These are phyloP conservation scores for Lactifluus piperatus DNA, from an alignment of 768 basidiomycete genomes.

Conservation along the genomic window DNA sequence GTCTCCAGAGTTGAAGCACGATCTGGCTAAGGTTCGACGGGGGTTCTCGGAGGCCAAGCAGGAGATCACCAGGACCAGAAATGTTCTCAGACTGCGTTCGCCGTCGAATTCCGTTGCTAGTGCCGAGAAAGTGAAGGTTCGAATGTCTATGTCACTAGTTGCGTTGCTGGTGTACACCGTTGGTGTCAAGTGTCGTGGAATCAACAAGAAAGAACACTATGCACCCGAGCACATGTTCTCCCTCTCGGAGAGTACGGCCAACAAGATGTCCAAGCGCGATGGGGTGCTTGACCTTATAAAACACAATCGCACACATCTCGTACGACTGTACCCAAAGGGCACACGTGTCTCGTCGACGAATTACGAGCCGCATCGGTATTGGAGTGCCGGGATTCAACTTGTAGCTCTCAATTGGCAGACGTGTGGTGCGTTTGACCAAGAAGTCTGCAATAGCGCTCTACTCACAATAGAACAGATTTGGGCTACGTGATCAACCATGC, in stretches of 20 bases:
- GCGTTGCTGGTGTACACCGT: conserved; percentile 86
- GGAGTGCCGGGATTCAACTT: conserved; percentile 82
- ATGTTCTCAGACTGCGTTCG: conserved; percentile 27
- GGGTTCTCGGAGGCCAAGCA: conserved; percentile 29
- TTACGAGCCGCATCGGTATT: conserved; percentile 81
- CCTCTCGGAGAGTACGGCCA: conserved; percentile 75
- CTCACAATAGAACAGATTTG: conserved; percentile 45
- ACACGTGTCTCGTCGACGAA: conserved; percentile 76
- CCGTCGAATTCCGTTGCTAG: conserved; percentile 6
- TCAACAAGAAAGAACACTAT: conserved; percentile 81
- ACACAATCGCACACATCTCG: conserved; percentile 77
- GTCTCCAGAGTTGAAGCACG: conserved; percentile 13
- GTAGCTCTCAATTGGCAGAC: conserved; percentile 99
- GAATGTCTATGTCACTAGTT: conserved; percentile 69
- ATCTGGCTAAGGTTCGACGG: conserved; percentile 21
- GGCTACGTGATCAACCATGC: conserved; percentile 91
- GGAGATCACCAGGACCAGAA: conserved; percentile 33
- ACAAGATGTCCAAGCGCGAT: conserved; percentile 61
- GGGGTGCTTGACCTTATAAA: conserved; percentile 63
- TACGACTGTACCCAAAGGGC: conserved; percentile 83
- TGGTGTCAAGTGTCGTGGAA: conserved; percentile 88
- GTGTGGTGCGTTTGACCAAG: conserved; percentile 48
- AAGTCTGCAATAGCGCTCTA: not conserved
- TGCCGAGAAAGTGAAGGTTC: conserved; percentile 34
- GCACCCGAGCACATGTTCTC: conserved; percentile 88